These are phyloP conservation scores for Pythium scleroteichum DNA, from an alignment of 352 stramenopile species.

Conservation along the genomic window DNA sequence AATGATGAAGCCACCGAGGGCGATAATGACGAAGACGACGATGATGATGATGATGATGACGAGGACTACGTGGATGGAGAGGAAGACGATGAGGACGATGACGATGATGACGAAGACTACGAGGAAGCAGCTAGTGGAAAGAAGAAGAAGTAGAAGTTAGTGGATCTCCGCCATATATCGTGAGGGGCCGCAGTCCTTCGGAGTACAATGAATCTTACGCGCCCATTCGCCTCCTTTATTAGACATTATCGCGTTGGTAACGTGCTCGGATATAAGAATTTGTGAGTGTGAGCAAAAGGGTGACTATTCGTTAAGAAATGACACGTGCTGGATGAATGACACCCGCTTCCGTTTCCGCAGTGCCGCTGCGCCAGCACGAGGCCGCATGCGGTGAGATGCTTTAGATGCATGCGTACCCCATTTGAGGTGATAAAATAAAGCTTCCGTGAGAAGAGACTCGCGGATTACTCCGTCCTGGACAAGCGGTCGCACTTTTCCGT, in stretches of 20 bases:
- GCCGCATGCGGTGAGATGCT: conserved; percentile 62
- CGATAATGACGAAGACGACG: conserved; percentile 56
- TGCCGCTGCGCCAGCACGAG: conserved; percentile 56
- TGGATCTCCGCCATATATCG: too few species aligned
- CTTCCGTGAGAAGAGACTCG: conserved; percentile 74
- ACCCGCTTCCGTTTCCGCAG: conserved; percentile 85
- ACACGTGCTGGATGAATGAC: conserved; percentile 88
- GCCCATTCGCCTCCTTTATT: too few species aligned
- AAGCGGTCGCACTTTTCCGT: conserved; percentile 82
- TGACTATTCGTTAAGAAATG: conserved; percentile 50
- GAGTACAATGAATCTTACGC: too few species aligned
- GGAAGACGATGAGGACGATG: conserved; percentile 40
- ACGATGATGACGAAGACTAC: conserved; percentile 31
- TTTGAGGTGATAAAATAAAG: conserved; percentile 86
- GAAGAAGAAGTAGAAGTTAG: conserved; percentile 23
- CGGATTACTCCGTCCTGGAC: conserved; percentile 66
- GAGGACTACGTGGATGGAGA: conserved; percentile 50
- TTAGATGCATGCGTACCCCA: conserved; percentile 70
- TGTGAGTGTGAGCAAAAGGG: not conserved
- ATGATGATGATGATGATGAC: conserved; percentile 36
- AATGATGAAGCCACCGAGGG: conserved; percentile 58
- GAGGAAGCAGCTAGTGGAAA: conserved; percentile 29
- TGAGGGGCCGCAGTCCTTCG: too few species aligned
- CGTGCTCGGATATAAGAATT: too few species aligned
- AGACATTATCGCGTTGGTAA: too few species aligned